These are phyloP conservation scores for Vitis hybrid DNA, from an alignment of 177 flowering plant genomes.

Conservation along the genomic window DNA sequence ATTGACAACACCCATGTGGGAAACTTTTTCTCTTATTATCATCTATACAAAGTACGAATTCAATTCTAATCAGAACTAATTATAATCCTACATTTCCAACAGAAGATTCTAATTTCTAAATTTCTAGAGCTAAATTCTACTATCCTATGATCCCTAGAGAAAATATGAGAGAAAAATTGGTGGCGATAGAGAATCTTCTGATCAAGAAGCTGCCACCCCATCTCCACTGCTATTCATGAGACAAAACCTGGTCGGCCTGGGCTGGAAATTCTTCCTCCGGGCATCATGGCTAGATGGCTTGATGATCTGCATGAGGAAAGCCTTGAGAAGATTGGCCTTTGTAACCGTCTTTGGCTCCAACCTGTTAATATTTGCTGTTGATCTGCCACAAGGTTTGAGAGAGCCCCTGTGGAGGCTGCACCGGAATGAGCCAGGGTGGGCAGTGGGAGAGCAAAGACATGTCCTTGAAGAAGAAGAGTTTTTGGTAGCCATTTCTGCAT, in stretches of 20 bases:
- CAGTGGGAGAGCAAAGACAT: slow-evolving; percentile 52
- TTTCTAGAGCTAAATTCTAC: too few relatives aligned
- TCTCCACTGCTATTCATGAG: slow-evolving; percentile 6
- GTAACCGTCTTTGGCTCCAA: not conserved
- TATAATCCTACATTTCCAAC: too few relatives aligned
- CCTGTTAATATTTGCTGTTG: not conserved
- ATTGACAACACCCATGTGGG: too few relatives aligned
- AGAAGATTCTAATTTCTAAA: too few relatives aligned
- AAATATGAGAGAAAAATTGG: too few relatives aligned
- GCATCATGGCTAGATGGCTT: slow-evolving; percentile 30
- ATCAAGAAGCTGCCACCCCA: slow-evolving; percentile 18
- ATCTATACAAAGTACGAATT: too few relatives aligned
- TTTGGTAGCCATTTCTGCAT: slow-evolving; percentile 9
- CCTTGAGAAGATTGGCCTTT: slow-evolving; percentile 8
- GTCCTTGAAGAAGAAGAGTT: slow-evolving; percentile 10
- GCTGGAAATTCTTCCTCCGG: slow-evolving; percentile 27
- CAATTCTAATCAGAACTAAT: too few relatives aligned
- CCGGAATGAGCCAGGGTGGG: slow-evolving; percentile 39
- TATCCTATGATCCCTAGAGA: too few relatives aligned
- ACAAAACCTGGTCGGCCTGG: slow-evolving; percentile 31
- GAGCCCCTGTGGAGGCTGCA: slow-evolving; percentile 27
- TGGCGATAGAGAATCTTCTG: not conserved
- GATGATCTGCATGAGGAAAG: slow-evolving; percentile 24
- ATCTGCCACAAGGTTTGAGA: not conserved
- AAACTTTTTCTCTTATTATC: too few relatives aligned